Conservation (phyloP, 1,284 basidiomycete species). For the Puccinia polysora region DNA sequence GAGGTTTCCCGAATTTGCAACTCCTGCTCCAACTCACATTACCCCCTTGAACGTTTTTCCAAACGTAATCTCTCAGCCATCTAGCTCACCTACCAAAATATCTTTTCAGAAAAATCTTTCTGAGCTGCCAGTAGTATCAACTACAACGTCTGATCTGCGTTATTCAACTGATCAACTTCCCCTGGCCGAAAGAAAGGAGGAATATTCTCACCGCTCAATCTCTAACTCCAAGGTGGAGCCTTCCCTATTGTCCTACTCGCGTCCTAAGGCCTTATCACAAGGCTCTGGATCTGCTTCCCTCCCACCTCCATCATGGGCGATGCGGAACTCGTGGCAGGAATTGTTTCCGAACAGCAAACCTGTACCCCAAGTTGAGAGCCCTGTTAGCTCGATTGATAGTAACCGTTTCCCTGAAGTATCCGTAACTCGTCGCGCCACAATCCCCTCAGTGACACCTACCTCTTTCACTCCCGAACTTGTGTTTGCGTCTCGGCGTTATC, state of each 20-base stretch:
- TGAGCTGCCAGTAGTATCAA: neutral
- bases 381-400: conserved; percentile 5
- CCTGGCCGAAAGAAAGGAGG: conserved; percentile 1
- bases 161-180: neutral
- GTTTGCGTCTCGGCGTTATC: neutral
- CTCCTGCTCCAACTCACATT: neutral
- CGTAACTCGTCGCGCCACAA: conserved; percentile 14
- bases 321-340: conserved; percentile 26
- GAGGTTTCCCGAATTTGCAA: neutral
- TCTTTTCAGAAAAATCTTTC: neutral
- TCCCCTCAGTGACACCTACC: conserved; percentile 8
- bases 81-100: neutral
- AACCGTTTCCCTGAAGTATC: conserved; percentile 1
- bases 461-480: neutral
- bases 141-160: neutral
- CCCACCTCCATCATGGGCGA: conserved; percentile 18
- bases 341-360: neutral
- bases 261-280: conserved; percentile 20
- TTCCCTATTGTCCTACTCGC: conserved; percentile 5
- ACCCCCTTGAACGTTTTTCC: neutral
- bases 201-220: neutral
- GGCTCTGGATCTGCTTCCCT: conserved; percentile 18
- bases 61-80: neutral
- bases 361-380: conserved; percentile 10
- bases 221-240: neutral